Evolutionary conservation across 495 filamentous ascomycete genomes (phyloP), one percentile per base, ranked within the genome.

Genomic region (Usnea hakonensis): DNA sequence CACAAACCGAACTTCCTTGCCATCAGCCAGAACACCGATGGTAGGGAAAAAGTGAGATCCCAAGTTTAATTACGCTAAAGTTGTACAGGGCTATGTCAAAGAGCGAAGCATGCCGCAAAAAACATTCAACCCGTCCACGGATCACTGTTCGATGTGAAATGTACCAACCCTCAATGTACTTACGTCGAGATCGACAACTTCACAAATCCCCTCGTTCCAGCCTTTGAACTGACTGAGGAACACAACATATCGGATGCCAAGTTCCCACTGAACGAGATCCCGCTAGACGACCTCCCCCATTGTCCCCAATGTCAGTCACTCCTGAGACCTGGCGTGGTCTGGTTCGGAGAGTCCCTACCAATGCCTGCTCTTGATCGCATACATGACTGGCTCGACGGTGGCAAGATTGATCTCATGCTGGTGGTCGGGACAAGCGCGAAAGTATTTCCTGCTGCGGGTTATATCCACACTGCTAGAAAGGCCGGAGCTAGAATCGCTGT

Each of bases 21-120:
- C 7, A 65, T 95, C 37, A 85, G 76, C n/a, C 89, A 91, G 72
- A 92, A 92, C 72, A 86, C 91, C 52, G 89, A 91, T 68, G 89
- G 87, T 87, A 40, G 40, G 55, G 23, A 21, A 23, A 19, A 28
- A 8, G n/a, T 17, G 23, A 21, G 28, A 40, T 21, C 50, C 5
- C 13, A 7, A 23, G 5, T 13, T 28, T 44, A 8, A 30, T 19
- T 1, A 57, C 38, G n/a, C 6, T 38, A 48, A 32, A 46, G 40
- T 30, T 54, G 44, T 32, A 38, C 33, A 90, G 88, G 89, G 33
- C 80, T 95, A 17, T 87, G 84, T 1, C 83, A 76, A 48, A 79
- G 89, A 55, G 90, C 90, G 37, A 67, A 74, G 30, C 90, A 94
- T 69, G 87, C 88, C 0, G 38, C 70, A 0, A 72, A 77, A 21